These are phyloP conservation scores for Gentiana macrophylla DNA, from an alignment of 257 asterid genomes.

Conservation along the genomic window DNA sequence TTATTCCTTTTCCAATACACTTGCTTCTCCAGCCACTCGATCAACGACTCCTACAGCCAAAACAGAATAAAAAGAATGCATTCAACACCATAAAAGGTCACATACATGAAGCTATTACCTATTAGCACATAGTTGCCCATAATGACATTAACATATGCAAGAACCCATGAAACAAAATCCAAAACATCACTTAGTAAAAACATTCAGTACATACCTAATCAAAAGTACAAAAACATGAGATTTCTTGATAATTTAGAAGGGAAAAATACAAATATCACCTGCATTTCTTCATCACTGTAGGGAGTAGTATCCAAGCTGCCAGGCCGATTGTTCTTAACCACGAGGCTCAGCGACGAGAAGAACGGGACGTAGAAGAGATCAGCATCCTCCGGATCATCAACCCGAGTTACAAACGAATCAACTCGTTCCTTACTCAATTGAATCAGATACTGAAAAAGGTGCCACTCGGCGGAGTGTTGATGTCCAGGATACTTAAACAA, in stretches of 20 bases:
- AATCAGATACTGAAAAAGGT: conserved; percentile 58
- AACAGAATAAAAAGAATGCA: background rate
- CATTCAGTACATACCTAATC: background rate
- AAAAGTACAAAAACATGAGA: background rate
- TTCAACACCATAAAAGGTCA: background rate
- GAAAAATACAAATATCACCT: conserved; percentile 28
- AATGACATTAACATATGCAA: background rate
- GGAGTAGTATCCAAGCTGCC: conserved; percentile 17
- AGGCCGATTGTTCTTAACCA: conserved; percentile 68
- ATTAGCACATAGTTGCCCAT: background rate
- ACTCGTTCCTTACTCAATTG: conserved; percentile 37
- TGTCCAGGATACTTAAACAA: conserved; percentile 80
- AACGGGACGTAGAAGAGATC: conserved; percentile 85
- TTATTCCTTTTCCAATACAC: conserved; percentile 84
- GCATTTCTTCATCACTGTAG: conserved; percentile 21
- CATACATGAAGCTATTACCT: too few species aligned
- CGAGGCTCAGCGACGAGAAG: conserved; percentile 86
- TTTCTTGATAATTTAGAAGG: too few species aligned
- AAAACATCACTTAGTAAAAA: background rate
- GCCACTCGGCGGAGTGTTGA: conserved; percentile 97
- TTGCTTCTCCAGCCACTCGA: conserved; percentile 86
- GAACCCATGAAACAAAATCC: background rate
- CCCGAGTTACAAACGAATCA: conserved; percentile 38
- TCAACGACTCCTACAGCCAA: conserved; percentile 63
- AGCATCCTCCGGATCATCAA: conserved; percentile 69